These are phyloP conservation scores for Leccinellum rugosiceps DNA, from an alignment of 768 basidiomycete species.

Conservation along the genomic window DNA sequence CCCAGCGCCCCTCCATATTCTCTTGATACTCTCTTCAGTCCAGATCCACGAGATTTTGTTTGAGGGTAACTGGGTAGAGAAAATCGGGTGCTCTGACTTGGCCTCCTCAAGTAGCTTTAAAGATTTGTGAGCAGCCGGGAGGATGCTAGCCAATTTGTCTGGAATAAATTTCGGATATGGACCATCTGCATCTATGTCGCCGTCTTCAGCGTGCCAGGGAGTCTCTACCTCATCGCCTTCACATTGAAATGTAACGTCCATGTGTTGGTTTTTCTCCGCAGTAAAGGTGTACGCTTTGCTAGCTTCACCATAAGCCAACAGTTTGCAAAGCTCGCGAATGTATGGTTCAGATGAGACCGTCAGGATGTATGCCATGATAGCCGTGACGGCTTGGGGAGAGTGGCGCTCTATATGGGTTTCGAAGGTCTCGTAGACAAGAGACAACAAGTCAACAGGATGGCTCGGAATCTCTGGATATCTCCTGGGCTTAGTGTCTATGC, in stretches of 20 bases:
- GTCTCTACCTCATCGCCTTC: slow-evolving; percentile 36
- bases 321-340: slow-evolving; percentile 52
- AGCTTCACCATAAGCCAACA: slow-evolving; percentile 49
- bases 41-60: slow-evolving; percentile 51
- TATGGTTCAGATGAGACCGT: slow-evolving; percentile 62
- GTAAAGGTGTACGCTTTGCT: slow-evolving; percentile 27
- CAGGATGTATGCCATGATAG: slow-evolving; percentile 66
- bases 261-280: slow-evolving; percentile 11
- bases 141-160: slow-evolving; percentile 42
- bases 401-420: slow-evolving; percentile 50
- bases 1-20: slow-evolving; percentile 6
- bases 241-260: slow-evolving; percentile 17
- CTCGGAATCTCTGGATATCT: slow-evolving; percentile 44
- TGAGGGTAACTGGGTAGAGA: slow-evolving; percentile 33
- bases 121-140: slow-evolving; percentile 68
- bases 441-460: slow-evolving; percentile 50
- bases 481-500: slow-evolving; percentile 31
- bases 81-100: slow-evolving; percentile 58
- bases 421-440: slow-evolving; percentile 58
- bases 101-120: slow-evolving; percentile 62
- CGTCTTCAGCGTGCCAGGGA: slow-evolving; percentile 39
- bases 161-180: slow-evolving; percentile 67
- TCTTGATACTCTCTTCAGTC: slow-evolving; percentile 22
- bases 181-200: slow-evolving; percentile 37
- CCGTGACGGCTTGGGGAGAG: slow-evolving; percentile 46